Evolutionary conservation across 768 basidiomycete genomes (phyloP), one percentile per base, ranked within the genome.

Genomic region (Naematelia encephala): DNA sequence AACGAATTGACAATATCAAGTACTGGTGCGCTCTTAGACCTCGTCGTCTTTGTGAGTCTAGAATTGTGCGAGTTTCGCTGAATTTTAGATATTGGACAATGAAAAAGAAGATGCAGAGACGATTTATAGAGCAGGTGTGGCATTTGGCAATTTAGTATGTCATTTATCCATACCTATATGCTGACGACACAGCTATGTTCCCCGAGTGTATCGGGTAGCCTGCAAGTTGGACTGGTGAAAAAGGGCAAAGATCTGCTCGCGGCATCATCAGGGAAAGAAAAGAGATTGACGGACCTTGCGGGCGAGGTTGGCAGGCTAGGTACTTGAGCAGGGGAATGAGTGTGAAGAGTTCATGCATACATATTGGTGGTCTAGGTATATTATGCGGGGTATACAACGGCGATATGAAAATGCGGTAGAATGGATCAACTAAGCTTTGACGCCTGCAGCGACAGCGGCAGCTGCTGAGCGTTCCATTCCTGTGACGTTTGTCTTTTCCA

Each of bases 111-210:
- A 77, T 29, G 48, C 53, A 19, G 75, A 77, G 51, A 66, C 63
- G 3, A 63, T 73, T 4, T 77, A 77, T 44, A 59, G 75, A 43
- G 54, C 73, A 2, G 56, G 67, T 8, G 70, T 77, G 11, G 75
- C 75, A 1, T 48, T 77, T 11, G 75, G 75, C 27, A 77, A 77
- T 45, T 30, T 75, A 19, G 73, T 76, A 44, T 56, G 69, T 64
- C 49, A 2, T 21, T 27, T 25, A 4, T 57, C 19, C 19, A 12
- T 26, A 26, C n/a, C 22, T n/a, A 0, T 45, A n/a, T 5, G 34
- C 22, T 26, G 25, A 4, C 44, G n/a, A 27, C 34, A 8, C 21
- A 21, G 21, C 21, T 45, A 21, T 44, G 46, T 26, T 16, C 16
- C n/a, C 51, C 64, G 3, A 44, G 61, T 1, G 25, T 75, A 2